Percentiles rank a stretch among this genome's conserved stretches.
These are phyloP conservation scores for Quambalaria eucalypti DNA, from an alignment of 1,284 basidiomycete genomes.

Conservation along the genomic window DNA sequence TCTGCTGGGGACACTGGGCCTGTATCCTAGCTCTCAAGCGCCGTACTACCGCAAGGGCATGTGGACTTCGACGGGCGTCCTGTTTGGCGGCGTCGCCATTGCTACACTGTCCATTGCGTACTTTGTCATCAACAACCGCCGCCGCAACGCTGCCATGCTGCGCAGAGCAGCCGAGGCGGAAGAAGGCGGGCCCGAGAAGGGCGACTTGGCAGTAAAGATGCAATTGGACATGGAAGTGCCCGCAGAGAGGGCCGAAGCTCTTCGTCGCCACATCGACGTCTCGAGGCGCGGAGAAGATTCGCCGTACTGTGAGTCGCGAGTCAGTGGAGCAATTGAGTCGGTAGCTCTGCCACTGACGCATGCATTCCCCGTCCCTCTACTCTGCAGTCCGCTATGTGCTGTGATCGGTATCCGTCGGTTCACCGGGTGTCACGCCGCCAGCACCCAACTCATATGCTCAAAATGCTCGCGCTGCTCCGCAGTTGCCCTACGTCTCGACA, in stretches of 20 bases:
- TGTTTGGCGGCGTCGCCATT: constrained; percentile 19
- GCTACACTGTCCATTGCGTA: constrained; percentile 4
- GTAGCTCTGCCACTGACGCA: too few relatives aligned
- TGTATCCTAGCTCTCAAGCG: constrained; percentile 22
- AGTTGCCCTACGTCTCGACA: too few relatives aligned
- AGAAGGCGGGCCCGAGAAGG: constrained; percentile 1
- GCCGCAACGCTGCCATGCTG: constrained; percentile 7
- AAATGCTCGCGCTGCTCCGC: too few relatives aligned
- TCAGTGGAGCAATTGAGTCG: not conserved
- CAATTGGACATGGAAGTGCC: constrained; percentile 2
- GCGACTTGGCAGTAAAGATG: not conserved
- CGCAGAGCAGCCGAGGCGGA: not conserved
- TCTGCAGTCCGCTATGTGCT: too few relatives aligned
- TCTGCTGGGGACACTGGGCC: constrained; percentile 23
- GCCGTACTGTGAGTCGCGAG: not conserved
- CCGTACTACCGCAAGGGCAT: constrained; percentile 34
- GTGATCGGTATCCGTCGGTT: too few relatives aligned
- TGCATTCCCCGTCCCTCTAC: too few relatives aligned
- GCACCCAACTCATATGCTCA: too few relatives aligned
- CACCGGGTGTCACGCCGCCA: too few relatives aligned
- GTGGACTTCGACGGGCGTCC: constrained; percentile 17
- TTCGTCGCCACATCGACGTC: constrained; percentile 4
- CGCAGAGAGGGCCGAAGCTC: constrained; percentile 3
- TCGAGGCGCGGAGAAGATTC: constrained; percentile 6
- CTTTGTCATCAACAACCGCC: constrained; percentile 18